phyloP scores from a whole-genome alignment of 1,284 basidiomycete species.

The Sanghuangporus weigelae region DNA sequence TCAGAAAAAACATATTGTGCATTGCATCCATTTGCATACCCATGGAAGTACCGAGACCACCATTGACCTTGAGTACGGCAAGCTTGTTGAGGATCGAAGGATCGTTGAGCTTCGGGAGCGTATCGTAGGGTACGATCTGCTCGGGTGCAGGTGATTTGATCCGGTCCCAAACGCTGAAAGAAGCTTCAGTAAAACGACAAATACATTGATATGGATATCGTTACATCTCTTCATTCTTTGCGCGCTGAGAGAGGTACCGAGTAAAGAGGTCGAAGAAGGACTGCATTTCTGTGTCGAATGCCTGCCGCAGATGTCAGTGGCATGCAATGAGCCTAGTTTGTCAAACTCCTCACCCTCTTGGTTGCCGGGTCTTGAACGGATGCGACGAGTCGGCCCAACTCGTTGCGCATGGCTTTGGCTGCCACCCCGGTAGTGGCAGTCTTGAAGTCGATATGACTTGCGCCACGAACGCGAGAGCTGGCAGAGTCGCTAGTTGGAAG shows the following conservation, averaged over 20 bases:
- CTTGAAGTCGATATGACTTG: slow-evolving; percentile 69
- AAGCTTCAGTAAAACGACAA: slow-evolving; percentile 14
- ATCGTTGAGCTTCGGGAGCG: slow-evolving; percentile 60
- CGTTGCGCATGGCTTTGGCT: slow-evolving; percentile 98
- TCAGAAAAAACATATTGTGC: slow-evolving; percentile 6
- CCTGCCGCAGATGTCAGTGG: slow-evolving; percentile 40
- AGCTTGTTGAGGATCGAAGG: slow-evolving; percentile 84
- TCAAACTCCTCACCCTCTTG: slow-evolving; percentile 66
- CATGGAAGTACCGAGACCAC: slow-evolving; percentile 98
- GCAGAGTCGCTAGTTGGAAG: slow-evolving; percentile 12
- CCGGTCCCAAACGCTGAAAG: slow-evolving; percentile 87
- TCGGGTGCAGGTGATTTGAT: slow-evolving; percentile 93
- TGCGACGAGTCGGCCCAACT: slow-evolving; percentile 90
- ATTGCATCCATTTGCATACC: slow-evolving; percentile 42
- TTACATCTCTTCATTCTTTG: slow-evolving; percentile 92
- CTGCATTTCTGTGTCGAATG: slow-evolving; percentile 98
- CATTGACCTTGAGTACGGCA: slow-evolving; percentile 99
- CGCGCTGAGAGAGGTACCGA: slow-evolving; percentile 93
- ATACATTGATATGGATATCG: slow-evolving; percentile 31
- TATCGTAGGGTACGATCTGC: slow-evolving; percentile 87
- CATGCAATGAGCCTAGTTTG: slow-evolving; percentile 6
- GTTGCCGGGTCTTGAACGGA: slow-evolving; percentile 75
- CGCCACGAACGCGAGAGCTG: slow-evolving; percentile 17
- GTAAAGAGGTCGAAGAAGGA: slow-evolving; percentile 99
- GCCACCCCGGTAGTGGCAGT: slow-evolving; percentile 97